These are phyloP conservation scores for Mangifera indica DNA, from an alignment of 345 rosid species.

Conservation along the genomic window DNA sequence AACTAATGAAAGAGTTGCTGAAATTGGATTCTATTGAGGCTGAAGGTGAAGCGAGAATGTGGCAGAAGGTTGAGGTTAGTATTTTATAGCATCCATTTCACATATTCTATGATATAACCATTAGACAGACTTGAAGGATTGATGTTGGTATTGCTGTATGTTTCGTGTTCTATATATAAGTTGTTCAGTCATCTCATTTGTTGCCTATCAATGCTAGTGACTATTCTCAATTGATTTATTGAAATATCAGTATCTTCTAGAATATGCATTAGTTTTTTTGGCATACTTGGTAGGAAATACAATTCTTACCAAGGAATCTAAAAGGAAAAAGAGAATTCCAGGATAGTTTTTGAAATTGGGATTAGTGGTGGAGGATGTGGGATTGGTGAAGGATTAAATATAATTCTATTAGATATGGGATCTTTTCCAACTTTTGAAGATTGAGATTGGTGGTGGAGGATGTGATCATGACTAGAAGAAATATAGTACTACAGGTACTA, in stretches of 20 bases:
- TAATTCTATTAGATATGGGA: neutral
- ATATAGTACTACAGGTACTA: neutral
- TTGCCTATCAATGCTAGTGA: neutral
- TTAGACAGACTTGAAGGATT: neutral
- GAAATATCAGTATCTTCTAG: neutral
- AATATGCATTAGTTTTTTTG: neutral
- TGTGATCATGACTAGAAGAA: neutral
- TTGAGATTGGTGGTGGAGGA: neutral
- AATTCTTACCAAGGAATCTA: neutral
- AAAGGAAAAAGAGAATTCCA: neutral
- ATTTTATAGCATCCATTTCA: neutral
- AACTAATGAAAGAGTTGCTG: slow-evolving; percentile 83
- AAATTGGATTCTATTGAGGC: slow-evolving; percentile 79
- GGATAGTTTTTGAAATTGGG: too few relatives aligned
- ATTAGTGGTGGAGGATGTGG: too few relatives aligned
- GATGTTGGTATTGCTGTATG: neutral
- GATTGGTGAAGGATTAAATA: neutral
- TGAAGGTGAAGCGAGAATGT: slow-evolving; percentile 76
- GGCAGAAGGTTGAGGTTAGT: slow-evolving; percentile 84
- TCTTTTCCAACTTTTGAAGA: neutral
- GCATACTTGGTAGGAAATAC: neutral
- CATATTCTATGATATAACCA: neutral
- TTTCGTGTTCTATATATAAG: neutral
- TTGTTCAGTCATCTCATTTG: neutral
- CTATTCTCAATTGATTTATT: neutral